Base-by-base conservation (phyloP, 352 stramenopile species). In the Phytophthora niederhauseri region DNA sequence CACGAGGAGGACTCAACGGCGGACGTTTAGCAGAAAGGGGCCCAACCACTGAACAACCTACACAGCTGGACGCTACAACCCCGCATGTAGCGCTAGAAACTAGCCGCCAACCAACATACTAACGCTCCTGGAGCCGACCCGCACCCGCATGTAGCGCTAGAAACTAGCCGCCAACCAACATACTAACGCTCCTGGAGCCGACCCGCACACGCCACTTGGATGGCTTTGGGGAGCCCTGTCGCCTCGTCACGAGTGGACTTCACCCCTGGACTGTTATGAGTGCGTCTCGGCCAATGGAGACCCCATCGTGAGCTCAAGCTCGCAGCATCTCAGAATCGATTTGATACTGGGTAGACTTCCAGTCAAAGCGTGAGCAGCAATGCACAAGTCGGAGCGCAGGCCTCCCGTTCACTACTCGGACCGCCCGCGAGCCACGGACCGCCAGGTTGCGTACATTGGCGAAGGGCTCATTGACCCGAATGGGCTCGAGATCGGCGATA, bases 381-480 rank as follows among this genome's bases (percentile, higher is more conserved):
- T 34, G 30, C 30, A 34, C 30, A 34, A 34, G 30, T 34, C 30
- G 30, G 30, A 34, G 45, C 45, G 49, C 22, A 20, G 66, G 54
- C 31, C 31, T 62, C 31, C 59, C 8, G 24, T 63, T 28, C 52
- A 61, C 19, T 45, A 62, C 54, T 20, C 46, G 36, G 43, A 59
- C 6, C 64, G 64, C 20, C 53, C 60, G 0, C 43, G 60, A 43
- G 38, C 56, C 9, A 56, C 50, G n/a, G 53, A 73, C 45, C 58
- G 45, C 7, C 41, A 61, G 3, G 62, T 66, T n/a, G 56, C 48
- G 43, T 91, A 78, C 66, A 85, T 91, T 19, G 82, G 82, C 38
- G 82, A 91, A 72, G 82, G 82, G 9, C 69, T 89, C 20, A 71
- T 84, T 9, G 73, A 86, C 38, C 56, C 67, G 6, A 72, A 71